Evolutionary conservation across 768 basidiomycete species (phyloP), one percentile per base, ranked within the genome.

Genomic region (Suillus brevipes): DNA sequence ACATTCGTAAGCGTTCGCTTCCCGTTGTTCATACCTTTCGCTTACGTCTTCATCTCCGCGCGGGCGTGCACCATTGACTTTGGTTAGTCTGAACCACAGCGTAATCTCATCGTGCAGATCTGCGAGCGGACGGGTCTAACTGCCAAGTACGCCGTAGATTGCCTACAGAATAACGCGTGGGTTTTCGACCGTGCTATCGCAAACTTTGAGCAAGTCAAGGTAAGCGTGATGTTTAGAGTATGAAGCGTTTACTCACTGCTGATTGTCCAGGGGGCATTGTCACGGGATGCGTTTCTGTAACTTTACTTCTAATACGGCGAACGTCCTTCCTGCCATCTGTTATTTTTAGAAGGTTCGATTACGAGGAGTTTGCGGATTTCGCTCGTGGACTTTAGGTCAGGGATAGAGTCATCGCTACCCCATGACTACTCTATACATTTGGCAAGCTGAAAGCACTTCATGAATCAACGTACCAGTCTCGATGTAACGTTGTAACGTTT

Each of bases 131-230:
- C 97, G 0, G 84, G 88, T 25, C 81, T 99, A 72, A 97, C 92
- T 66, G 85, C 85, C 18, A 83, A 85, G 69, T 97, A 87, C 71
- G 85, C 94, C 7, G 79, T 90, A n/a, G 89, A 97, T 65, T 98
- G 97, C 73, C 76, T 99, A 65, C 81, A 86, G 69, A 88, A 87
- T 58, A 97, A 96, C 72, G 87, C 80, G 9, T 99, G 95, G 95
- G 87, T 95, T 73, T 70, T 92, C 60, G 87, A 88, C 53, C 82
- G 84, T 65, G 97, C 97, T 0, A 72, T 94, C 31, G 83, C 84
- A 59, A 96, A 97, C 72, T 99, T 95, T 76, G 88, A 94, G 72
- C 84, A 91, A 74, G 91, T 98, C 71, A 92, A 91, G 86, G 92
- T 92, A 68, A 64, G 87, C 79, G 61, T 59, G 4, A 2, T 31